A percentile compares a stretch with the other conserved stretches of the same genome.
These are phyloP conservation scores for Phaeotremella skinneri DNA, from an alignment of 768 basidiomycete genomes.

Conservation along the genomic window DNA sequence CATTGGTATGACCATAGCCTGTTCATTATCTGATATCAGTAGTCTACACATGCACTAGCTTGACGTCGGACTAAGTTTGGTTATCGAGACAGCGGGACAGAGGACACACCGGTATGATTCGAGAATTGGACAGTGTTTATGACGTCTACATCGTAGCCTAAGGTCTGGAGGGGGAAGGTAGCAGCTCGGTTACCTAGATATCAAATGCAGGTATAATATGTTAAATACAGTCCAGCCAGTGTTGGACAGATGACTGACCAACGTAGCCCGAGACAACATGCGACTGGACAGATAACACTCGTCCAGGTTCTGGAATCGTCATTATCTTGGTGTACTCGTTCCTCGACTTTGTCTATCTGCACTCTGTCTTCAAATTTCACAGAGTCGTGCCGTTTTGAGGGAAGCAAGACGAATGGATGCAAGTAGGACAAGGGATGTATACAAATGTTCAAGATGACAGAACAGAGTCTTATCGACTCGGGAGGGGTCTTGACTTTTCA, in stretches of 20 bases:
- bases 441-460: no score
- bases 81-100: not conserved
- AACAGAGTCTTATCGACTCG: no score
- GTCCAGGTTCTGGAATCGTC: constrained; percentile 32
- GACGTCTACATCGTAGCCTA: constrained; percentile 95
- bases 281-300: constrained; percentile 85
- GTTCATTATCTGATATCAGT: not conserved
- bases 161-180: constrained; percentile 60
- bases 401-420: no score
- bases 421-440: no score
- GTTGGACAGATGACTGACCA: constrained; percentile 54
- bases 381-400: no score
- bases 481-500: no score
- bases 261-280: constrained; percentile 94
- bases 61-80: not conserved
- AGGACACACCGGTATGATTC: constrained; percentile 75
- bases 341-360: no score
- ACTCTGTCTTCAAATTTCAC: no score
- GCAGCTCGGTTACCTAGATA: constrained; percentile 58
- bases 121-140: constrained; percentile 92
- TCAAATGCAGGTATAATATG: not conserved
- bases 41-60: constrained; percentile 11
- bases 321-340: not conserved
- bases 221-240: not conserved
- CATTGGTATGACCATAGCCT: constrained; percentile 83